phyloP scores from a whole-genome alignment of 2,329 filamentous ascomycete genomes.

The Botrytis galanthina region DNA sequence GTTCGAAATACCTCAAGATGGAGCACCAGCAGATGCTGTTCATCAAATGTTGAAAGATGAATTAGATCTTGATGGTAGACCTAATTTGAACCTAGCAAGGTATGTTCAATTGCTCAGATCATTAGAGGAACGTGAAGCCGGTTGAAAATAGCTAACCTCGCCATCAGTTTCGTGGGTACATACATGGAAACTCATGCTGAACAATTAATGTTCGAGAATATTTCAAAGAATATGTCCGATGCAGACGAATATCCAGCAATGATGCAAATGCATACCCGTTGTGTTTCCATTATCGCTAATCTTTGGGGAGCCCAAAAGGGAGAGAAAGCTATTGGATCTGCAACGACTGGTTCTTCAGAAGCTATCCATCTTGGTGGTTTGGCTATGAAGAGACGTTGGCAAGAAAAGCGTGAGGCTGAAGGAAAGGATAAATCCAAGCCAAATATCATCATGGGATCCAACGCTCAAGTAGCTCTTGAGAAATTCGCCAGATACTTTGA shows the following conservation, averaged over 20 bases:
- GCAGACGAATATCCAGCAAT: conserved; percentile 63
- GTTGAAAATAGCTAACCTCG: conserved; percentile 15
- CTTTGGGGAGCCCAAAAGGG: conserved; percentile 62
- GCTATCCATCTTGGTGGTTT: conserved; percentile 69
- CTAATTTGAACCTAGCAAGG: conserved; percentile 65
- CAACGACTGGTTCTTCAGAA: conserved; percentile 69
- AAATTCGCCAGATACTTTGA: conserved; percentile 75
- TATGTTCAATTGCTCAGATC: conserved; percentile 28
- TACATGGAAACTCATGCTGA: conserved; percentile 68
- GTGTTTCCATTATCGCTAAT: conserved; percentile 65
- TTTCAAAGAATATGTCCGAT: conserved; percentile 71
- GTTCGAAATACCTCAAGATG: conserved; percentile 55
- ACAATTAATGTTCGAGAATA: conserved; percentile 63
- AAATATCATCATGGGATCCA: conserved; percentile 73
- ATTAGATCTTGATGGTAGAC: conserved; percentile 61
- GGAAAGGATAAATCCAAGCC: conserved; percentile 64
- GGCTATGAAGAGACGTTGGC: conserved; percentile 74
- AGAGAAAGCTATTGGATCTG: conserved; percentile 65
- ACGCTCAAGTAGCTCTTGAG: conserved; percentile 70
- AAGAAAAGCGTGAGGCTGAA: conserved; percentile 56
- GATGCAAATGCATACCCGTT: conserved; percentile 62
- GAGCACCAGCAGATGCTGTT: conserved; percentile 60
- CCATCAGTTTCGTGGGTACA: conserved; percentile 62
- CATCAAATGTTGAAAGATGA: conserved; percentile 65
- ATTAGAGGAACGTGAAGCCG: not conserved